Evolutionary conservation across 768 basidiomycete species (phyloP), one percentile per base, ranked within the genome.

Genomic region (Mycena vitilis): DNA sequence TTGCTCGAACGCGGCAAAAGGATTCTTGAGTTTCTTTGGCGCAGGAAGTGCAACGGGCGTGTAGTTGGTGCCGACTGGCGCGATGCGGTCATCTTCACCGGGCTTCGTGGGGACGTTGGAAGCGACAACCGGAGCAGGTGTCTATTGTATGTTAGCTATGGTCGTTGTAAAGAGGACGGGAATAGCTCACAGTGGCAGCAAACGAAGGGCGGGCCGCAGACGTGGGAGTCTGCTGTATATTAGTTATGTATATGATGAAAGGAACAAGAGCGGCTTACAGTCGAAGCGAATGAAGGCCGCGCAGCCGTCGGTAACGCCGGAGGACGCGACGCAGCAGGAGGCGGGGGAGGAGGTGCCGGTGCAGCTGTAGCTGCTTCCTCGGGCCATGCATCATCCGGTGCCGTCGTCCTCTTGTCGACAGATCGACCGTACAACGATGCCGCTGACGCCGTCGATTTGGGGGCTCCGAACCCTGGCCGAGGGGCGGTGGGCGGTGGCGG

Each of bases 11-110:
- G 86, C 84, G 11, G 89, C 88, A 72, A 95, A 95, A 1, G 92
- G 93, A 76, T 95, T 97, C 72, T 82, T 92, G 59, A 99, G 85
- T 78, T 91, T 98, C 79, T 91, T 95, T 0, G 97, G 97, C 25
- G 91, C 86, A 23, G 89, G 86, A 11, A 99, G 85, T 59, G 88
- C 87, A 66, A 99, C 95, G 3, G 97, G 97, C 1, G 91, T 93
- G 76, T 96, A 98, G 0, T 91, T 87, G 0, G 95, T 95, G 56
- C 95, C 93, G 22, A 95, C 91, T 2, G 94, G 94, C 1, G 84
- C 92, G 71, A 97, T 96, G 6, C 89, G 89, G 78, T 96, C 94
- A 0, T 95, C 92, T 63, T 90, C 90, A 0, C 84, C 80, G 15
- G 94, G 92, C 72, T 93, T 95, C 0, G 88, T 85, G 0, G 91